Conservation (phyloP, 805 yeast species). For the Spencermartinsiella europaea region DNA sequence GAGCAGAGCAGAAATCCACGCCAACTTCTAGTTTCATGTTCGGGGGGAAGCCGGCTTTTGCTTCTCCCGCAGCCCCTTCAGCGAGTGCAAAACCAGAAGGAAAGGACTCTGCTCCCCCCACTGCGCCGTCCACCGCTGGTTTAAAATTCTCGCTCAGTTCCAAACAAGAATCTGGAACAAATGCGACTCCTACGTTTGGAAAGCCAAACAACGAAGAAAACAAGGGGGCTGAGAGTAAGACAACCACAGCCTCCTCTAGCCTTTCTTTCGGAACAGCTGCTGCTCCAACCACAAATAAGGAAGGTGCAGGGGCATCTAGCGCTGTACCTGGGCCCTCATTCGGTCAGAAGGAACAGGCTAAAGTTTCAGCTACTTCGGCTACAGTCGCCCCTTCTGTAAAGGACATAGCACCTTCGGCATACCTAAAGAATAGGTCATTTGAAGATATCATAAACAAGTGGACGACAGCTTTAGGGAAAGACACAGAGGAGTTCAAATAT, state of each 20-base stretch:
- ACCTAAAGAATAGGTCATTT: constrained; percentile 83
- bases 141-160: constrained; percentile 3
- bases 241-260: constrained; percentile 6
- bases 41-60: too few species aligned
- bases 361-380: neutral
- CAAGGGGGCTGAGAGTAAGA: constrained; percentile 1
- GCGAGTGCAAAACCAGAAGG: constrained; percentile 12
- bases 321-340: neutral
- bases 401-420: constrained; percentile 45
- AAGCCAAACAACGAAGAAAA: neutral
- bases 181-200: constrained; percentile 10
- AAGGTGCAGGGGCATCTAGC: neutral
- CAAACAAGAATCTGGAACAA: constrained; percentile 12
- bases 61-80: too few species aligned
- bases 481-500: constrained; percentile 66
- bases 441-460: constrained; percentile 91
- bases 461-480: constrained; percentile 77
- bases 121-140: constrained; percentile 3
- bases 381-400: constrained; percentile 34
- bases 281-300: too few species aligned
- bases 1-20: too few species aligned
- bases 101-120: constrained; percentile 1
- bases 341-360: neutral
- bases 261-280: too few species aligned
- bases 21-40: too few species aligned